A percentile compares a stretch with the other conserved stretches of the same genome.
Conservation (phyloP, 768 basidiomycete genomes). For the Pholiota conissans region DNA sequence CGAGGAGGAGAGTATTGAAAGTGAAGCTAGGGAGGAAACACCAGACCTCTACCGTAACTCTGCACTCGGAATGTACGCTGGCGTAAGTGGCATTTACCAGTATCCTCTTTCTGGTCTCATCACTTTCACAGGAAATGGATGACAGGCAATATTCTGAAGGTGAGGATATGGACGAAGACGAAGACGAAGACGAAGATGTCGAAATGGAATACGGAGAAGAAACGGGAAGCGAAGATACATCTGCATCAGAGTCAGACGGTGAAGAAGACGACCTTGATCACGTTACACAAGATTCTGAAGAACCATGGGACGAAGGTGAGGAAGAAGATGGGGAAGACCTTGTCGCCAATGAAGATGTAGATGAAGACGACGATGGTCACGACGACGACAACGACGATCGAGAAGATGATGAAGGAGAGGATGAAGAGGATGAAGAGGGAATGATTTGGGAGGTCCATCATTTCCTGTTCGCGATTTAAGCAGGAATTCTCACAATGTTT, state of each 20-base stretch:
- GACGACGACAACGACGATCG: conserved; percentile 48
- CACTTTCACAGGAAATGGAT: conserved; percentile 72
- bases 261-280: conserved; percentile 65
- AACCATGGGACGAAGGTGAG: conserved; percentile 68
- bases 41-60: conserved; percentile 96
- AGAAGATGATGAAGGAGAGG: conserved; percentile 23
- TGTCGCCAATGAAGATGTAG: conserved; percentile 49
- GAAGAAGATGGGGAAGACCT: conserved; percentile 71
- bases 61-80: conserved; percentile 92
- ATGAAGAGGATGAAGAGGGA: conserved; percentile 27
- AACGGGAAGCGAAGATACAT: conserved; percentile 80
- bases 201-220: conserved; percentile 89
- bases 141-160: conserved; percentile 68
- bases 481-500: neutral
- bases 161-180: conserved; percentile 81
- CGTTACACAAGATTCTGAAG: conserved; percentile 55
- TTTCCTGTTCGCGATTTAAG: too few species aligned
- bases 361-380: conserved; percentile 54
- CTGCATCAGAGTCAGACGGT: conserved; percentile 68
- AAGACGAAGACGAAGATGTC: conserved; percentile 81
- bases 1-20: conserved; percentile 56
- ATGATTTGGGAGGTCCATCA: conserved; percentile 37
- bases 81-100: conserved; percentile 51
- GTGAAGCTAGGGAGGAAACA: conserved; percentile 70
- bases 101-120: neutral